A percentile compares a stretch with the other conserved stretches of the same genome.
Evolutionary conservation across 371 early-diverging fungal genomes (phyloP).

Genomic region (Apophysomyces trapeziformis): DNA sequence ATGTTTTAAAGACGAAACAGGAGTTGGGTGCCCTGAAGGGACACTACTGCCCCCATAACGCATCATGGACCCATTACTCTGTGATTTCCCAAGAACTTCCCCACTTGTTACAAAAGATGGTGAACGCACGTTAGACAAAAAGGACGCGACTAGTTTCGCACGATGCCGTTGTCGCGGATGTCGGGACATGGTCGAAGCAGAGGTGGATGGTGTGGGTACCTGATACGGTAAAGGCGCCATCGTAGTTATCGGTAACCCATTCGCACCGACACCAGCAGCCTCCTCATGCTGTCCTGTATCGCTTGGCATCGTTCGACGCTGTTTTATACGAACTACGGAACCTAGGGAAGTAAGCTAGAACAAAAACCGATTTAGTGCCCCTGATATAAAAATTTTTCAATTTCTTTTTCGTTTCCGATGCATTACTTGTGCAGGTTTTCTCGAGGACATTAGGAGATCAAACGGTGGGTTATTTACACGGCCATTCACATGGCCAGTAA

Average conservation of each 20-base stretch:
- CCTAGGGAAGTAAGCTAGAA: constrained; percentile 31
- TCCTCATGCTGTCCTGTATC: constrained; percentile 15
- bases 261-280: not conserved
- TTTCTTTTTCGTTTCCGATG: too few relatives aligned
- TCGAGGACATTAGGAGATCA: constrained; percentile 16
- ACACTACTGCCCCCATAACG: not conserved
- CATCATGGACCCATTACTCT: not conserved
- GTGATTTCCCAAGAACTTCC: not conserved
- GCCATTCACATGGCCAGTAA: constrained; percentile 60
- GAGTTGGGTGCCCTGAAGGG: constrained; percentile 13
- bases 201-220: not conserved
- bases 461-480: constrained; percentile 41
- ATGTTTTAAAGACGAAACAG: constrained; percentile 29
- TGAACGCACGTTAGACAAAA: constrained; percentile 35
- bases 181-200: not conserved
- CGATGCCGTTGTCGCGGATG: constrained; percentile 11
- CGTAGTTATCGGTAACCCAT: constrained; percentile 17
- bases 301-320: constrained; percentile 48
- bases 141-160: constrained; percentile 41
- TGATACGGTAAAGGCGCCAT: constrained; percentile 15
- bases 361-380: not conserved
- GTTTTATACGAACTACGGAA: constrained; percentile 61
- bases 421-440: constrained; percentile 1
- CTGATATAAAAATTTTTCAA: not conserved
- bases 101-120: constrained; percentile 17